Percentiles rank a stretch among this genome's conserved stretches.
Conservation (phyloP, 805 yeast species). For the Grigorovia yakushimaensis region DNA sequence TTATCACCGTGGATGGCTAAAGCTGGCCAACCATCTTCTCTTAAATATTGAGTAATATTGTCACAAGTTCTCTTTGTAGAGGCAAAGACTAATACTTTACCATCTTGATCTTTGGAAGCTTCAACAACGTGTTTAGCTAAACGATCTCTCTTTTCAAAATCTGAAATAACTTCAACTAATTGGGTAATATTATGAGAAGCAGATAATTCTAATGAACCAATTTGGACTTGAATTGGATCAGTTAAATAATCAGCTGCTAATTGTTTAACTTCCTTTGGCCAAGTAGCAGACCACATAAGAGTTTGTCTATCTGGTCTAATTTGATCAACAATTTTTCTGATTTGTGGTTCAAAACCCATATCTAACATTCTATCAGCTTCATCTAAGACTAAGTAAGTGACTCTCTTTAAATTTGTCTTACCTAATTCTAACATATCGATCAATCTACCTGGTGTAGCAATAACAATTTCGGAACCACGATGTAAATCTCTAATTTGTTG, state of each 20-base stretch:
- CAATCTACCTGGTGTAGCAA: constrained; percentile 98
- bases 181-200: constrained; percentile 96
- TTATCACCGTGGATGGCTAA: constrained; percentile 98
- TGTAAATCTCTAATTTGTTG: constrained; percentile 93
- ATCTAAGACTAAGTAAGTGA: constrained; percentile 92
- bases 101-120: constrained; percentile 59
- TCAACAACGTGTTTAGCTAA: constrained; percentile 71
- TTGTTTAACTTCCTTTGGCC: constrained; percentile 97
- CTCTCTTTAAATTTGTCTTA: constrained; percentile 91
- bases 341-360: constrained; percentile 99
- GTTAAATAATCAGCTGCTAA: constrained; percentile 84
- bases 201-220: constrained; percentile 91
- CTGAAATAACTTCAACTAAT: constrained; percentile 81
- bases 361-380: constrained; percentile 99
- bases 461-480: constrained; percentile 90
- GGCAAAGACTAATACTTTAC: constrained; percentile 81
- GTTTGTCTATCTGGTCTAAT: constrained; percentile 99
- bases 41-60: constrained; percentile 79
- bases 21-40: constrained; percentile 98
- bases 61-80: constrained; percentile 98
- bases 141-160: constrained; percentile 91
- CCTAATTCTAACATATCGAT: constrained; percentile 94
- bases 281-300: constrained; percentile 98
- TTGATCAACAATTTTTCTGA: constrained; percentile 94
- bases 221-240: constrained; percentile 91